Evolutionary conservation across 2,329 filamentous ascomycete genomes (phyloP).

Genomic region (Fusarium camptoceras): DNA sequence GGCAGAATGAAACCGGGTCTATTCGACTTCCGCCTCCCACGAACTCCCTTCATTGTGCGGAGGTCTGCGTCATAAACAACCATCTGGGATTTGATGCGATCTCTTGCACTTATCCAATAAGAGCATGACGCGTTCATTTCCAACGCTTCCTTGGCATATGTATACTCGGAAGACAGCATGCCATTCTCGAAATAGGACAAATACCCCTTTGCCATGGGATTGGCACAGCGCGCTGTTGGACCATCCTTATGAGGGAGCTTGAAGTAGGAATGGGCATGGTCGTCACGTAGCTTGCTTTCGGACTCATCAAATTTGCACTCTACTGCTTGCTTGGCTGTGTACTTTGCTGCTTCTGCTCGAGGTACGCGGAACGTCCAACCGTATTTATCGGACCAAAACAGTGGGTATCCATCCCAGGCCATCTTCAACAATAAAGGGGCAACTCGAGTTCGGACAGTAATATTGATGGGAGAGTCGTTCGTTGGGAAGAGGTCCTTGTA

Average conservation of each 20-base stretch:
- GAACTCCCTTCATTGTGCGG: conserved; percentile 6
- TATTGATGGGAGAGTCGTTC: conserved; percentile 73
- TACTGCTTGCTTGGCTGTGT: conserved; percentile 77
- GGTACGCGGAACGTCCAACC: conserved; percentile 93
- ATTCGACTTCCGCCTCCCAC: conserved; percentile 36
- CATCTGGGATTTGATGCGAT: conserved; percentile 94
- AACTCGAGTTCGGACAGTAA: conserved; percentile 89
- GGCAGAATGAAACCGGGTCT: conserved; percentile 84
- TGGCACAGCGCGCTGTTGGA: conserved; percentile 83
- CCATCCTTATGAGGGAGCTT: conserved; percentile 98
- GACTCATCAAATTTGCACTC: conserved; percentile 85
- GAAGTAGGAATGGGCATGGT: conserved; percentile 77
- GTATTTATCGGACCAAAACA: conserved; percentile 92
- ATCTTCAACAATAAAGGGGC: conserved; percentile 86
- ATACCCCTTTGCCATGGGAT: conserved; percentile 92
- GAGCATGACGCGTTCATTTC: conserved; percentile 99
- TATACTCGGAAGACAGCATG: conserved; percentile 85
- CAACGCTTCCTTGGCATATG: conserved; percentile 91
- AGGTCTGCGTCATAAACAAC: conserved; percentile 84
- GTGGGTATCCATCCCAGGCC: conserved; percentile 87
- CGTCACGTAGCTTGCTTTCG: conserved; percentile 72
- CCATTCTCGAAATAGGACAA: conserved; percentile 91
- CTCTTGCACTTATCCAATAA: conserved; percentile 97
- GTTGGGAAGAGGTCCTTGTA: conserved; percentile 90
- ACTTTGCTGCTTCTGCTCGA: conserved; percentile 69